Evolutionary conservation across 1,139 yeast species (phyloP).

Genomic region (Zygosaccharomyces sapae): DNA sequence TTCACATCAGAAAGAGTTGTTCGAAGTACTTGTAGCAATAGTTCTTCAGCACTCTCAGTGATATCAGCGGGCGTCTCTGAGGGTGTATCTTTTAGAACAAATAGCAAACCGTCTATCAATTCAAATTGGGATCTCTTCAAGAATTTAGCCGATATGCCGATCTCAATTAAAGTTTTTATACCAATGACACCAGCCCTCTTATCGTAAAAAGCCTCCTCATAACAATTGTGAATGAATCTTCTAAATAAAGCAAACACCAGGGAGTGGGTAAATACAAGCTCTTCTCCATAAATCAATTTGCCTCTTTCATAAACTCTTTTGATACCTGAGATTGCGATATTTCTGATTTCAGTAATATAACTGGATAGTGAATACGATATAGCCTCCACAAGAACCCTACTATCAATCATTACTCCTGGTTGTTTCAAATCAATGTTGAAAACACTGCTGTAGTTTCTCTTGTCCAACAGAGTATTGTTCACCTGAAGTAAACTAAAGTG

Average conservation of each 20-base stretch:
- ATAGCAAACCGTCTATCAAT: constrained; percentile 77
- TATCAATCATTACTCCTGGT: constrained; percentile 67
- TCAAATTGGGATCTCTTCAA: constrained; percentile 77
- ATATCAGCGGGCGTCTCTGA: constrained; percentile 82
- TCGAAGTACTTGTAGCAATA: constrained; percentile 56
- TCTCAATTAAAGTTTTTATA: constrained; percentile 61
- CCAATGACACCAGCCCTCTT: constrained; percentile 91
- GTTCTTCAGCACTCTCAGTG: constrained; percentile 61
- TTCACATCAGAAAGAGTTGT: constrained; percentile 33
- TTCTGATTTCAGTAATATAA: constrained; percentile 64
- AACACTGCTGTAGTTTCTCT: constrained; percentile 62
- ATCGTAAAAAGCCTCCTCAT: constrained; percentile 77
- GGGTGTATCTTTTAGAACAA: constrained; percentile 87
- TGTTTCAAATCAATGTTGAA: constrained; percentile 78
- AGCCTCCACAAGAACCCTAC: constrained; percentile 67
- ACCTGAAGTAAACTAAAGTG: constrained; percentile 78
- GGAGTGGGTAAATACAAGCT: constrained; percentile 66
- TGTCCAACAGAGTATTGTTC: constrained; percentile 67
- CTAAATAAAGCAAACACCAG: constrained; percentile 73
- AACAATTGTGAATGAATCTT: constrained; percentile 84
- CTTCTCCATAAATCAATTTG: constrained; percentile 62
- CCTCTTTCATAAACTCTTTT: constrained; percentile 61
- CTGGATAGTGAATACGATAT: constrained; percentile 77
- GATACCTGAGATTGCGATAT: constrained; percentile 65
- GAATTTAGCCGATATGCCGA: constrained; percentile 67